Conservation (phyloP, 495 filamentous ascomycete species). For the Thozetella sp. region DNA sequence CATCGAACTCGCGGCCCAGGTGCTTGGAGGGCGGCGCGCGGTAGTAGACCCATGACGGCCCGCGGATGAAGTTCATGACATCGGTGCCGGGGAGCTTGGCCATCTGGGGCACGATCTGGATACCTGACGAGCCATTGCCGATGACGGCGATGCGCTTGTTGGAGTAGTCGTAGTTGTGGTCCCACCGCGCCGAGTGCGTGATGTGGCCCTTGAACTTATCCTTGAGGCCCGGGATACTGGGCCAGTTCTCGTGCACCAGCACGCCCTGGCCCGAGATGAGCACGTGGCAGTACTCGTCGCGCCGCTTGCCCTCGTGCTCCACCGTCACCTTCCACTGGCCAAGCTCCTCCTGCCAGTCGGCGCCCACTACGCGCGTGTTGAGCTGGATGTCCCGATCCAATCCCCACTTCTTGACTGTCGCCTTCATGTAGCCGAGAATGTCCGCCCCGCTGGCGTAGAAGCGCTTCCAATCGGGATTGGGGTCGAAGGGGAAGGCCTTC, state of each 20-base stretch:
- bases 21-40: constrained; percentile 38
- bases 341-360: constrained; percentile 22
- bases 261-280: constrained; percentile 22
- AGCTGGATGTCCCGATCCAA: constrained; percentile 31
- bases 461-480: constrained; percentile 37
- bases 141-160: constrained; percentile 46
- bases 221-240: constrained; percentile 40
- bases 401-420: constrained; percentile 28
- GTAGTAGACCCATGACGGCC: constrained; percentile 57
- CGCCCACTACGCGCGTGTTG: constrained; percentile 25
- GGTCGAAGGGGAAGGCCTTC: constrained; percentile 43
- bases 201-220: constrained; percentile 40
- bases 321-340: constrained; percentile 15
- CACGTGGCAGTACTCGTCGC: constrained; percentile 23
- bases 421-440: constrained; percentile 32
- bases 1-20: constrained; percentile 20
- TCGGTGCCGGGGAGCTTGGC: constrained; percentile 45
- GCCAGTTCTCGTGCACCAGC: constrained; percentile 49
- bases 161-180: constrained; percentile 40
- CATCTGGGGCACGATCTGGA: constrained; percentile 54
- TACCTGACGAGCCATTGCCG: constrained; percentile 39
- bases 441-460: constrained; percentile 31
- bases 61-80: constrained; percentile 48
- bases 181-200: constrained; percentile 55
- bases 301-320: constrained; percentile 23